A percentile compares a stretch with the other conserved stretches of the same genome.
Evolutionary conservation across 1,284 basidiomycete species (phyloP).

Genomic region (Cerrena zonata): DNA sequence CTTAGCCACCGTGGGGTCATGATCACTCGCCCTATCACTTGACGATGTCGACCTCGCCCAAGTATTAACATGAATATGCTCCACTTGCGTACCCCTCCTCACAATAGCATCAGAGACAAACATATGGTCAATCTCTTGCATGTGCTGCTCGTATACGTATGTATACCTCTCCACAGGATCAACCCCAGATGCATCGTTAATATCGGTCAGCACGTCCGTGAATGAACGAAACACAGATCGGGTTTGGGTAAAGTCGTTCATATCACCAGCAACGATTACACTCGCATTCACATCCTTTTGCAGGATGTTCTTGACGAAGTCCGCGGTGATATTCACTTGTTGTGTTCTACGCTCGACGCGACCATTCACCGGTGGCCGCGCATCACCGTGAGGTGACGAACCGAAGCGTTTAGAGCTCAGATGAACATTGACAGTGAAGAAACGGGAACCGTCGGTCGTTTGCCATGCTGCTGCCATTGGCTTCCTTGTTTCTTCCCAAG

Average conservation of each 20-base stretch:
- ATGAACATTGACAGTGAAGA: slow-evolving; percentile 61
- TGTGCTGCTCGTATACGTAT: slow-evolving; percentile 56
- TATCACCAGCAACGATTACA: slow-evolving; percentile 56
- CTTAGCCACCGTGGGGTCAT: slow-evolving; percentile 55
- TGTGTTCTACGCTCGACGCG: slow-evolving; percentile 42
- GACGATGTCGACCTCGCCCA: slow-evolving; percentile 41
- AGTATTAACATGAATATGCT: slow-evolving; percentile 56
- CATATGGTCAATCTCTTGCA: slow-evolving; percentile 54
- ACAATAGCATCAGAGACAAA: slow-evolving; percentile 48
- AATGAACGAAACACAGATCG: slow-evolving; percentile 45
- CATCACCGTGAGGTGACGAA: slow-evolving; percentile 49
- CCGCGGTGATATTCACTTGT: slow-evolving; percentile 47
- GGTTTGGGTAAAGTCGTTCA: slow-evolving; percentile 56
- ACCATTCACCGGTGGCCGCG: slow-evolving; percentile 54
- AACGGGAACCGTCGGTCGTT: slow-evolving; percentile 38
- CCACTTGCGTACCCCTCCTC: slow-evolving; percentile 31
- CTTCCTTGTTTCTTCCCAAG: slow-evolving; percentile 58
- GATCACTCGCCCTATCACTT: slow-evolving; percentile 49
- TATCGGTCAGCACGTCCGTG: slow-evolving; percentile 38
- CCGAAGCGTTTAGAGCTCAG: slow-evolving; percentile 56
- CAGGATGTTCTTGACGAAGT: slow-evolving; percentile 46
- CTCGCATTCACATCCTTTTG: slow-evolving; percentile 40
- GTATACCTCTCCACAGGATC: slow-evolving; percentile 51
- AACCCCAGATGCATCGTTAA: slow-evolving; percentile 46
- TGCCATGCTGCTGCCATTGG: slow-evolving; percentile 57